Evolutionary conservation across 2,329 filamentous ascomycete genomes (phyloP).

Genomic region (Parascedosporium putredinis): DNA sequence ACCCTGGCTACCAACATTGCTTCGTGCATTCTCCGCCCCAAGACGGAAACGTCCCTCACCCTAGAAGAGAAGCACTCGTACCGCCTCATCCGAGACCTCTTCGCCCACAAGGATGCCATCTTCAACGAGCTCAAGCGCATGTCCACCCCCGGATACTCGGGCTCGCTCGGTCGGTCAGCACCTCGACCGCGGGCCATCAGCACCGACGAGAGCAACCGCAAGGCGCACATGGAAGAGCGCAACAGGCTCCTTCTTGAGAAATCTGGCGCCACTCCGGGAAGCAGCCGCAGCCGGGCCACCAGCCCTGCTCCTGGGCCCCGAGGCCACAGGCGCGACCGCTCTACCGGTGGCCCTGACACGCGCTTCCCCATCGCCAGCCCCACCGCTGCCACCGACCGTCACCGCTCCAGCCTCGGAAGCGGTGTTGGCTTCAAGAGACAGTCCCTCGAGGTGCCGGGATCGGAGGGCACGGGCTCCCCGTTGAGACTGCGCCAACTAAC

Average conservation of each 20-base stretch:
- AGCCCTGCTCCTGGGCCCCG: constrained; percentile 46
- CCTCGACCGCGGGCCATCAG: constrained; percentile 76
- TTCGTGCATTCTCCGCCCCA: constrained; percentile 79
- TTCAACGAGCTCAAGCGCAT: constrained; percentile 94
- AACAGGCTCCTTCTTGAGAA: constrained; percentile 70
- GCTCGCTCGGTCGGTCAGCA: constrained; percentile 37
- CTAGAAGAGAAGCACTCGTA: constrained; percentile 93
- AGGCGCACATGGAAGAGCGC: constrained; percentile 87
- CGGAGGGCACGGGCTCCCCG: constrained; percentile 18
- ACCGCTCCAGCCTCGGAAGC: constrained; percentile 39
- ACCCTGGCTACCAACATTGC: constrained; percentile 66
- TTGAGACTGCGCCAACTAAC: constrained; percentile 16
- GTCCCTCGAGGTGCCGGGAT: constrained; percentile 73
- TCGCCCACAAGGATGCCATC: constrained; percentile 87
- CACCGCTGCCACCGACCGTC: constrained; percentile 40
- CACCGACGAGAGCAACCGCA: constrained; percentile 90
- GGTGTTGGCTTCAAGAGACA: constrained; percentile 43
- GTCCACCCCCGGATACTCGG: constrained; percentile 57
- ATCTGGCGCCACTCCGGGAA: constrained; percentile 52
- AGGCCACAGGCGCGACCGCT: constrained; percentile 70
- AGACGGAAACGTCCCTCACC: constrained; percentile 77
- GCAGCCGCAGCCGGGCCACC: constrained; percentile 64
- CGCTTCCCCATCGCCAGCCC: constrained; percentile 75
- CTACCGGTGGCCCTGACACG: constrained; percentile 61
- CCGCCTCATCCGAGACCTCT: constrained; percentile 82